phyloP scores from a whole-genome alignment of 2,329 filamentous ascomycete genomes.

The Aspergillus costaricaensis region DNA sequence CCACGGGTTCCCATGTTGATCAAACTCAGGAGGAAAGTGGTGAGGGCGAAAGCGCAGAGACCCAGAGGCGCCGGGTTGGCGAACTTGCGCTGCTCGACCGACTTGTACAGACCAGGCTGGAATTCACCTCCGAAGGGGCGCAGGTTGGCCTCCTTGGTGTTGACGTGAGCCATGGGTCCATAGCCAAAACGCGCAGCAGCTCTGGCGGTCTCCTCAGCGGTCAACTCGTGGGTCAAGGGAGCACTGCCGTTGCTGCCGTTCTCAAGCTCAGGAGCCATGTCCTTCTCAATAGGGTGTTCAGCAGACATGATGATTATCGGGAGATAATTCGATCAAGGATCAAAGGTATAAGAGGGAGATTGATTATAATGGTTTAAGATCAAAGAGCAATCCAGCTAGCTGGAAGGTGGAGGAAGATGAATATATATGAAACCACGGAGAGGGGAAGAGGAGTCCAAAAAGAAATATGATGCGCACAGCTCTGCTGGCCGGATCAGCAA shows the following conservation, averaged over 20 bases:
- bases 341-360: neutral
- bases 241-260: slow-evolving; percentile 13
- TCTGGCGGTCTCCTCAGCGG: slow-evolving; percentile 46
- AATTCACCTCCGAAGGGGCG: slow-evolving; percentile 71
- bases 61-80: slow-evolving; percentile 79
- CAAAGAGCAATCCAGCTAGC: slow-evolving; percentile 29
- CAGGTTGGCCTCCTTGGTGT: slow-evolving; percentile 49
- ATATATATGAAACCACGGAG: slow-evolving; percentile 28
- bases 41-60: slow-evolving; percentile 76
- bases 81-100: slow-evolving; percentile 67
- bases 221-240: slow-evolving; percentile 38
- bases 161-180: slow-evolving; percentile 54
- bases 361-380: slow-evolving; percentile 5
- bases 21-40: slow-evolving; percentile 75
- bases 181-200: slow-evolving; percentile 52
- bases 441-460: slow-evolving; percentile 8
- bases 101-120: slow-evolving; percentile 69
- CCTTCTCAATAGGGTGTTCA: slow-evolving; percentile 35
- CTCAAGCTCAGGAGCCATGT: slow-evolving; percentile 22
- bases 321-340: slow-evolving; percentile 3
- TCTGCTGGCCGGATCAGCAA: slow-evolving; percentile 29
- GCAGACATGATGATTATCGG: slow-evolving; percentile 30
- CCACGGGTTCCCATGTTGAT: slow-evolving; percentile 70
- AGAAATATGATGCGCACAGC: slow-evolving; percentile 29
- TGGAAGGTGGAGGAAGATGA: slow-evolving; percentile 20